phyloP scores from a whole-genome alignment of 2,329 filamentous ascomycete genomes.

The Xylaria sp. region DNA sequence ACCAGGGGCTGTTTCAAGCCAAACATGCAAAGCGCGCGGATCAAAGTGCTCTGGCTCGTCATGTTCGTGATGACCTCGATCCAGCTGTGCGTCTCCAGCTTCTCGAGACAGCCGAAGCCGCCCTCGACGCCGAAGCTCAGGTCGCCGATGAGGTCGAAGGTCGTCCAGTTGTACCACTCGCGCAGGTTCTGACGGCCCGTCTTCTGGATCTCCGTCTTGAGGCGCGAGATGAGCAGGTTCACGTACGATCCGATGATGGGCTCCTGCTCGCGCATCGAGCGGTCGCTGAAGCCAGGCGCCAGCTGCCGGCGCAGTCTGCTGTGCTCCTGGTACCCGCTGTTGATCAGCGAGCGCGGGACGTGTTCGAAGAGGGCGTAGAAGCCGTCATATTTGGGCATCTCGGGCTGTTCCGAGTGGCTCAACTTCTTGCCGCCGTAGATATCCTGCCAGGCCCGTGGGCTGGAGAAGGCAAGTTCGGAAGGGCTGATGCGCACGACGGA shows the following conservation, averaged over 20 bases:
- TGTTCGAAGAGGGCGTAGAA: constrained; percentile 25
- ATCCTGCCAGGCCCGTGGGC: constrained; percentile 36
- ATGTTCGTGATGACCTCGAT: constrained; percentile 26
- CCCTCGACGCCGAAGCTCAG: constrained; percentile 40
- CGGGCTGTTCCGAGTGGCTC: constrained; percentile 12
- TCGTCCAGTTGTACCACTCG: constrained; percentile 37
- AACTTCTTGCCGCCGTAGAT: constrained; percentile 35
- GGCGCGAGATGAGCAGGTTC: constrained; percentile 31
- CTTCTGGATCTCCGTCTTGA: constrained; percentile 17
- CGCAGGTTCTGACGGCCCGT: constrained; percentile 27
- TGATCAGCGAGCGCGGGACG: constrained; percentile 29
- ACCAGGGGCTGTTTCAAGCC: constrained; percentile 6
- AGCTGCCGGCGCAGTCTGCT: constrained; percentile 31
- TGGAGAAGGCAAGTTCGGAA: constrained; percentile 37
- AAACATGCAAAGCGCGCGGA: constrained; percentile 9
- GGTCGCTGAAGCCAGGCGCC: constrained; percentile 37
- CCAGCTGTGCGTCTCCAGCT: constrained; percentile 34
- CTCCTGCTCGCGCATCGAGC: constrained; percentile 38
- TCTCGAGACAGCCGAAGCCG: constrained; percentile 35
- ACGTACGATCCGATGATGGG: constrained; percentile 36
- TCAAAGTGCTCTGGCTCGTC: constrained; percentile 19
- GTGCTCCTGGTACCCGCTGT: constrained; percentile 31
- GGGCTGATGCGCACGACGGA: constrained; percentile 38
- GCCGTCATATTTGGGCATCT: constrained; percentile 28
- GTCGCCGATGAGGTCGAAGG: constrained; percentile 42